These are phyloP conservation scores for Jimgerdemannia lactiflua DNA, from an alignment of 192 early-diverging fungal genomes.

Conservation along the genomic window DNA sequence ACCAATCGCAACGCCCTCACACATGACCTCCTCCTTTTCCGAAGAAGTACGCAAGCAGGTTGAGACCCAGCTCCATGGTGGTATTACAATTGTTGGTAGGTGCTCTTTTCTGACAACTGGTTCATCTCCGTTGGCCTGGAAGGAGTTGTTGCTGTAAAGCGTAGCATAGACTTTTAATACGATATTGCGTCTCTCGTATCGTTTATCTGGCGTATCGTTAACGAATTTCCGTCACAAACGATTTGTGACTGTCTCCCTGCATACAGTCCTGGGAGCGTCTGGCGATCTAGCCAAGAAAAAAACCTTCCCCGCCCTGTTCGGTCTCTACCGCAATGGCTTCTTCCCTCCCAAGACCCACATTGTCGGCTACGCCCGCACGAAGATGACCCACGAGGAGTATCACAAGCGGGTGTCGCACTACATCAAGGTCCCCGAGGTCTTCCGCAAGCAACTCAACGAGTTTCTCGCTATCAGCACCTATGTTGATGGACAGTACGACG, in stretches of 20 bases:
- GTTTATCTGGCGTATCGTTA: no score
- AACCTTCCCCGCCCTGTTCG: conserved; percentile 96
- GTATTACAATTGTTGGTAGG: conserved; percentile 34
- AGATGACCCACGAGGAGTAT: conserved; percentile 75
- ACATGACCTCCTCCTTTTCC: background rate
- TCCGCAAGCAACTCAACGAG: conserved; percentile 45
- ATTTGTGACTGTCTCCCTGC: background rate
- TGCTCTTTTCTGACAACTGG: background rate
- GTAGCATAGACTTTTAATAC: no score
- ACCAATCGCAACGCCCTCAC: background rate
- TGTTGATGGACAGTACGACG: conserved; percentile 81
- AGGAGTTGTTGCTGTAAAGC: no score
- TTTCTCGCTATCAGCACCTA: conserved; percentile 80
- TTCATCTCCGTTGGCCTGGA: background rate
- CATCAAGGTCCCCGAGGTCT: conserved; percentile 59
- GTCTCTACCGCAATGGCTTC: conserved; percentile 82
- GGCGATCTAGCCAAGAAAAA: conserved; percentile 99
- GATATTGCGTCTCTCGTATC: no score
- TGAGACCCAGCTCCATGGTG: conserved; percentile 20
- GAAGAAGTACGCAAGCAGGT: conserved; percentile 26
- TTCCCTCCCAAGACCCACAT: conserved; percentile 74
- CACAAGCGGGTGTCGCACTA: conserved; percentile 64
- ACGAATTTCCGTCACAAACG: no score
- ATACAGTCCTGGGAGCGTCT: conserved; percentile 78
- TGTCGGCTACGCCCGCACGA: conserved; percentile 90